Evolutionary conservation across 169 alveolate genomes (phyloP).

Genomic region (Fabrea salina): DNA sequence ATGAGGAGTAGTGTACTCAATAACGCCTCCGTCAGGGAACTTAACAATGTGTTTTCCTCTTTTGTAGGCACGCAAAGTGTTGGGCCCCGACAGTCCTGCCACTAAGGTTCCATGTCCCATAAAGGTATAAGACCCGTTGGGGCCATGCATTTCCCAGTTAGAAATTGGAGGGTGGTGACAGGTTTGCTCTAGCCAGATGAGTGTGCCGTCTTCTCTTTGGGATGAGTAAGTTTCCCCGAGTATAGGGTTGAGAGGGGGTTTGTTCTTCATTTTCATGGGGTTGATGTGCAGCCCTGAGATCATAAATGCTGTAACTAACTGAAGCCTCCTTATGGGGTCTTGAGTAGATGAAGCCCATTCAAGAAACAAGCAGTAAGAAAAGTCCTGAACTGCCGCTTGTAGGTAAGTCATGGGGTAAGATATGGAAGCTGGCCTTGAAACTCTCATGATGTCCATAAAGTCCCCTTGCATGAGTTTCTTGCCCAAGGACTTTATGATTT

Average conservation of each 20-base stretch:
- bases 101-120: slow-evolving; percentile 38
- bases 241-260: slow-evolving; percentile 82
- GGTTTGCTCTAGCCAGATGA: slow-evolving; percentile 64
- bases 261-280: slow-evolving; percentile 50
- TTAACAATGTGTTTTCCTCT: not conserved
- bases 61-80: not conserved
- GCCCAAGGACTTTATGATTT: not conserved
- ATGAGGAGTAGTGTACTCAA: not conserved
- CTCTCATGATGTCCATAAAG: not conserved
- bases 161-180: slow-evolving; percentile 80
- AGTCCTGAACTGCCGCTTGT: not conserved
- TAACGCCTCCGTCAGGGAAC: not conserved
- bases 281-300: slow-evolving; percentile 59
- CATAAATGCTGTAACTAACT: slow-evolving; percentile 57
- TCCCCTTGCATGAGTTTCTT: not conserved
- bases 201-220: slow-evolving; percentile 64
- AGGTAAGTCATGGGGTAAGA: not conserved
- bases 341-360: not conserved
- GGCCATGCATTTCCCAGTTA: slow-evolving; percentile 60
- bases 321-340: slow-evolving; percentile 60
- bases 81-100: not conserved
- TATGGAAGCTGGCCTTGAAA: not conserved
- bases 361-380: not conserved
- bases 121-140: slow-evolving; percentile 51
- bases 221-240: slow-evolving; percentile 84